phyloP scores from a whole-genome alignment of 2,329 filamentous ascomycete genomes.

The Ophiostoma ulmi region DNA sequence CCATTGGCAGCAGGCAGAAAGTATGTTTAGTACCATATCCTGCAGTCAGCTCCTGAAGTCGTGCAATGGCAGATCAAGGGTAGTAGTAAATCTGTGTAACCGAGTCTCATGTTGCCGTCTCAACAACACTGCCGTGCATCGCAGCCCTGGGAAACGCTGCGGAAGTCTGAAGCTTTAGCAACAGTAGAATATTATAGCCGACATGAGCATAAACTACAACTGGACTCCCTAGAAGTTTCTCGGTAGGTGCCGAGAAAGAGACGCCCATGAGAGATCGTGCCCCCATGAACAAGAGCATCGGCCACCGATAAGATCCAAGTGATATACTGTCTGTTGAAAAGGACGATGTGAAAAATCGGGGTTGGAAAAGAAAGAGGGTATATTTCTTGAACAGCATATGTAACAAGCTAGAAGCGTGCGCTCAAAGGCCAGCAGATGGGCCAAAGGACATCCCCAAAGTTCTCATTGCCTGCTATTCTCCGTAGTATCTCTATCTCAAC shows the following conservation, averaged over 20 bases:
- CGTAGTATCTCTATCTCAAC: slow-evolving; percentile 17
- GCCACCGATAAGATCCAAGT: slow-evolving; percentile 16
- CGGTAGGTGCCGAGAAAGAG: slow-evolving; percentile 20
- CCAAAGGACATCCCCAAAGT: background rate
- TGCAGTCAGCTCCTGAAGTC: background rate
- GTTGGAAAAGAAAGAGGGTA: background rate
- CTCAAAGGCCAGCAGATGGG: slow-evolving; percentile 15
- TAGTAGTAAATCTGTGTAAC: background rate
- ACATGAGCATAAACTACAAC: slow-evolving; percentile 22
- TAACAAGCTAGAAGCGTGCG: slow-evolving; percentile 25
- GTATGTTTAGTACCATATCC: background rate
- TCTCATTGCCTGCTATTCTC: background rate
- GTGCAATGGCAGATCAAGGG: background rate
- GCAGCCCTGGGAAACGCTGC: background rate
- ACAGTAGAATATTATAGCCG: slow-evolving; percentile 23
- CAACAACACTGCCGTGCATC: background rate
- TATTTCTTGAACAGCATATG: slow-evolving; percentile 18
- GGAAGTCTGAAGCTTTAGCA: slow-evolving; percentile 19
- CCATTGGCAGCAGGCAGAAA: background rate
- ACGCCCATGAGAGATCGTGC: slow-evolving; percentile 22
- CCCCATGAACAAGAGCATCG: slow-evolving; percentile 17
- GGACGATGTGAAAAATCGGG: too few relatives aligned
- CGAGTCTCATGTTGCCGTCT: background rate
- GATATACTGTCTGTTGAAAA: background rate
- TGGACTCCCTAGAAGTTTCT: slow-evolving; percentile 21